phyloP scores from a whole-genome alignment of 169 alveolate genomes.

The Plasmodium ovale region DNA sequence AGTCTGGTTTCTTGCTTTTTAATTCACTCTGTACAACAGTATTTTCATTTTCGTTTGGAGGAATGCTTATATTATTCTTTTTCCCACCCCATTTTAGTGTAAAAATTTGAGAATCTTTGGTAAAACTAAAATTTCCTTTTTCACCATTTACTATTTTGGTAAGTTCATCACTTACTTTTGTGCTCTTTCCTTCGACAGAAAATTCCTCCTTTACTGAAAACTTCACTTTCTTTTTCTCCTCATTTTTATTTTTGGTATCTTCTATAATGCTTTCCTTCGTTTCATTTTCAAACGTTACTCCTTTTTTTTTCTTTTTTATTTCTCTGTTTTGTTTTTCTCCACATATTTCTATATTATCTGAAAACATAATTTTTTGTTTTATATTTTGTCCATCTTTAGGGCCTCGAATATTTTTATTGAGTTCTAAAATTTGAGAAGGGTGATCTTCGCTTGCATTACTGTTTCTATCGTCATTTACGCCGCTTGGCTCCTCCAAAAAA shows the following conservation, averaged over 20 bases:
- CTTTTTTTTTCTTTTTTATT: slow-evolving; percentile 13
- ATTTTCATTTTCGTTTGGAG: slow-evolving; percentile 1
- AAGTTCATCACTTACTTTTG: not conserved
- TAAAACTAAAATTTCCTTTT: slow-evolving; percentile 15
- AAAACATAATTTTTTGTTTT: slow-evolving; percentile 55
- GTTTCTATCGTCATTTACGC: not conserved
- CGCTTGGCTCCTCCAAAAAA: slow-evolving; percentile 3
- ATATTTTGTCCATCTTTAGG: slow-evolving; percentile 9
- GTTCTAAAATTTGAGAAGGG: slow-evolving; percentile 10
- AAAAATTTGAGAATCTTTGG: slow-evolving; percentile 3
- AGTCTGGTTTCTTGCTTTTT: not conserved
- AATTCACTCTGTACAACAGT: not conserved
- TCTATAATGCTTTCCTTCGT: slow-evolving; percentile 4
- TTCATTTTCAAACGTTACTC: slow-evolving; percentile 18
- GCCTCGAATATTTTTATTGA: not conserved
- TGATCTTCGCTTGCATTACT: not conserved
- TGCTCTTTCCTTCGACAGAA: slow-evolving; percentile 1
- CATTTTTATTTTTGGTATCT: not conserved
- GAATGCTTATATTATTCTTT: not conserved
- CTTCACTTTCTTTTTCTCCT: not conserved
- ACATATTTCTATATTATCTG: slow-evolving; percentile 34
- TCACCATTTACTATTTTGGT: not conserved
- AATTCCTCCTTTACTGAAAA: not conserved
- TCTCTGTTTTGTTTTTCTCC: slow-evolving; percentile 11
- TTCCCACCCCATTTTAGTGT: not conserved